A percentile compares a stretch with the other conserved stretches of the same genome.
Conservation (phyloP, 2,329 filamentous ascomycete species). For the Orbilia blumenaviensis region DNA sequence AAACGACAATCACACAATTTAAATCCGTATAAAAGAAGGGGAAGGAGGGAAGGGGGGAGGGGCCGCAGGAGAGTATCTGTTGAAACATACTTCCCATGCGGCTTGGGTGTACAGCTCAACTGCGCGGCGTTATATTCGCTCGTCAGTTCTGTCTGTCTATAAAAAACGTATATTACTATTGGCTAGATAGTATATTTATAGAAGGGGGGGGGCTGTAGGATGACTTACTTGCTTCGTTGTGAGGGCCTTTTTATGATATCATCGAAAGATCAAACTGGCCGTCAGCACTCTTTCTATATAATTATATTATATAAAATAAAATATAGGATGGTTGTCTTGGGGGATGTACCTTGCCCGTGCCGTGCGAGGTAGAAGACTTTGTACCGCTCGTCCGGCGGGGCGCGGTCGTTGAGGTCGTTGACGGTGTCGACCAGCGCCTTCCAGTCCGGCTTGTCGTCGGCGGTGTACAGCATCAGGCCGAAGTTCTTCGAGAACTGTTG, state of each 20-base stretch:
- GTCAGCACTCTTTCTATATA: no score
- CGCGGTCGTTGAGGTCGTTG: conserved; percentile 65
- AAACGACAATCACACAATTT: neutral
- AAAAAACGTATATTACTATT: no score
- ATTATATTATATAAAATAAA: neutral
- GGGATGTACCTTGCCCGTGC: conserved; percentile 74
- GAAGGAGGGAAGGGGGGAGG: neutral
- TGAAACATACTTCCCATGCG: conserved; percentile 34
- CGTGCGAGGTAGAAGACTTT: conserved; percentile 75
- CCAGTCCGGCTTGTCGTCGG: conserved; percentile 61
- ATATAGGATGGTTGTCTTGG: no score
- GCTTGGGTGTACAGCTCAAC: conserved; percentile 27
- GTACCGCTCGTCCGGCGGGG: conserved; percentile 66
- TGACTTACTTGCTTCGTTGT: conserved; percentile 47
- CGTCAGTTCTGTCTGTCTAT: neutral
- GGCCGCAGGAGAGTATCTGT: conserved; percentile 7
- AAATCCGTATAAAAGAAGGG: neutral
- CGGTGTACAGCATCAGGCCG: conserved; percentile 72
- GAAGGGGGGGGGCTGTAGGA: neutral
- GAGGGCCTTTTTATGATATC: conserved; percentile 18
- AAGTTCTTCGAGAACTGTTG: conserved; percentile 71
- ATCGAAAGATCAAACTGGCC: neutral
- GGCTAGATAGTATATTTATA: neutral
- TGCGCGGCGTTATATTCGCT: conserved; percentile 24
- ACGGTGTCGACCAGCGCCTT: conserved; percentile 61